phyloP scores from a whole-genome alignment of 2,329 filamentous ascomycete species.

The Aspergillus sp. region DNA sequence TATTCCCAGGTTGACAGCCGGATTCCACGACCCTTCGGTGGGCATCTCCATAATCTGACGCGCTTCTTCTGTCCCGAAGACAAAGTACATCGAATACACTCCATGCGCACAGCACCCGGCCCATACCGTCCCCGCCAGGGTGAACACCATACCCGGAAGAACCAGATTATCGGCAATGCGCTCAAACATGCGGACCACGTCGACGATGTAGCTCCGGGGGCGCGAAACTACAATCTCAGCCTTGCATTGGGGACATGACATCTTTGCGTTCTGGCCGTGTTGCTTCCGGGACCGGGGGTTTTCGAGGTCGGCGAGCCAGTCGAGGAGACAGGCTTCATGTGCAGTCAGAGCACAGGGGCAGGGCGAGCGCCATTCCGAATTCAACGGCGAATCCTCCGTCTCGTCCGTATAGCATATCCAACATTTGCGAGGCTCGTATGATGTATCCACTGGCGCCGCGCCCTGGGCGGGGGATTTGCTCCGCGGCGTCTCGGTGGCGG shows the following conservation, averaged over 20 bases:
- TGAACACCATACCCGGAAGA: conserved; percentile 62
- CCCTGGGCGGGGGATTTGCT: conserved; percentile 16
- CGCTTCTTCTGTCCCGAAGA: conserved; percentile 65
- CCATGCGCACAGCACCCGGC: conserved; percentile 58
- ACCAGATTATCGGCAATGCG: conserved; percentile 58
- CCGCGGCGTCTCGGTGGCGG: conserved; percentile 15
- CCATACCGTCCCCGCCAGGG: conserved; percentile 48
- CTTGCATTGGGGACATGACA: conserved; percentile 89
- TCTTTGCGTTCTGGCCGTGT: conserved; percentile 55
- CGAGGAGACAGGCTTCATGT: conserved; percentile 84
- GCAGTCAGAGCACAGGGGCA: conserved; percentile 89
- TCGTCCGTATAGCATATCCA: conserved; percentile 70
- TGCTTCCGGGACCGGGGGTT: conserved; percentile 53
- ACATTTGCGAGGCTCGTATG: conserved; percentile 52
- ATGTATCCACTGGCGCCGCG: conserved; percentile 12
- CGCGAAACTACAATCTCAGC: conserved; percentile 73
- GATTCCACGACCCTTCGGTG: conserved; percentile 41
- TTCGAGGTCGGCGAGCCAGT: conserved; percentile 92
- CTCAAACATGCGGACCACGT: conserved; percentile 61
- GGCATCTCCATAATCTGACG: conserved; percentile 50
- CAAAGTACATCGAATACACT: conserved; percentile 61
- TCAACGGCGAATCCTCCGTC: conserved; percentile 59
- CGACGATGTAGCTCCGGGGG: conserved; percentile 70
- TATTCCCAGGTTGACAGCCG: conserved; percentile 58
- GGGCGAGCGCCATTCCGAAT: conserved; percentile 75